phyloP scores from a whole-genome alignment of 352 stramenopile species.

The Thraustochytrium striatum region DNA sequence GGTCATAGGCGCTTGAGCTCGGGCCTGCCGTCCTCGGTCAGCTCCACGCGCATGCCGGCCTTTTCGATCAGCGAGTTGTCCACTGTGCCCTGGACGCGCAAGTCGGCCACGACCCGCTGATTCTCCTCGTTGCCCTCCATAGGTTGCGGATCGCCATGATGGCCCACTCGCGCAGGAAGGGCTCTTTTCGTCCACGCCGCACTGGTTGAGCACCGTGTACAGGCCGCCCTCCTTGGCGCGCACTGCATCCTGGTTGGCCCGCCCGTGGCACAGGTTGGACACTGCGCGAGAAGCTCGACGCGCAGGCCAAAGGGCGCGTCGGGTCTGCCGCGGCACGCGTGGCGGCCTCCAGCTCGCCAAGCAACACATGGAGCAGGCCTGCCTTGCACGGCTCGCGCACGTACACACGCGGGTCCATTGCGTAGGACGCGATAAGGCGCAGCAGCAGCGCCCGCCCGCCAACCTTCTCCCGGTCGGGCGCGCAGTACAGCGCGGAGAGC shows the following conservation, averaged over 20 bases:
- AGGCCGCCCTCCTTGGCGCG: conserved; percentile 65
- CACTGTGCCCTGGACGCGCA: conserved; percentile 36
- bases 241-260: conserved; percentile 70
- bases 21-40: conserved; percentile 14
- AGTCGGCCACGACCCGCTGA: conserved; percentile 48
- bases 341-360: neutral
- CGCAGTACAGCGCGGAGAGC: neutral
- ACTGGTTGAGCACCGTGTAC: conserved; percentile 77
- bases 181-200: conserved; percentile 77
- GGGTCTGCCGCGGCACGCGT: neutral
- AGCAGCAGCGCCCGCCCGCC: neutral
- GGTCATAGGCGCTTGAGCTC: too few species aligned
- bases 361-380: neutral
- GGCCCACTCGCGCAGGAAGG: conserved; percentile 78
- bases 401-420: conserved; percentile 3
- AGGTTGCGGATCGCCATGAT: conserved; percentile 78
- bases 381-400: neutral
- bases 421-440: conserved; percentile 1
- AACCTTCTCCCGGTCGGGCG: neutral
- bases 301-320: conserved; percentile 11
- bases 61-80: conserved; percentile 32
- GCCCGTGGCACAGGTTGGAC: conserved; percentile 72
- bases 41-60: conserved; percentile 29
- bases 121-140: conserved; percentile 67
- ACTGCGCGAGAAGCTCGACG: conserved; percentile 63